phyloP scores from a whole-genome alignment of 768 basidiomycete genomes.

The Dacryopinax spathularia region DNA sequence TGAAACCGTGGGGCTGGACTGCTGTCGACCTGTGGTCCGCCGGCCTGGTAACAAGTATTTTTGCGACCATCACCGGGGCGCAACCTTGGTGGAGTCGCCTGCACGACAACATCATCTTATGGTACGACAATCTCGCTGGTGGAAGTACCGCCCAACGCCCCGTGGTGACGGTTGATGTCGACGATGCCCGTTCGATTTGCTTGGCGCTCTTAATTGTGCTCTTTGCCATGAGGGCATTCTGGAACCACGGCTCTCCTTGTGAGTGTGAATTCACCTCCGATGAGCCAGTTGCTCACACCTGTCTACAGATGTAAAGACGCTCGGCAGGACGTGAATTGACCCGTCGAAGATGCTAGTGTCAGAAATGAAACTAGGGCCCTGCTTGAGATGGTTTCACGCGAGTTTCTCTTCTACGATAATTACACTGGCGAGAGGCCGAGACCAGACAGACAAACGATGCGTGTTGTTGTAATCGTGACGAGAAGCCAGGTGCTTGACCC shows the following conservation, averaged over 20 bases:
- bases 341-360: too few species aligned
- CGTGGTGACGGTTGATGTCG: constrained; percentile 26
- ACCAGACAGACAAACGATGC: too few species aligned
- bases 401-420: too few species aligned
- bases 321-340: too few species aligned
- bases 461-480: too few species aligned
- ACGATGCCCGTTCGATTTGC: constrained; percentile 52
- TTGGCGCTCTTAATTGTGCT: constrained; percentile 46
- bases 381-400: too few species aligned
- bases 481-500: too few species aligned
- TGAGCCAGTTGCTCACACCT: too few species aligned
- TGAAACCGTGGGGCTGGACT: constrained; percentile 74
- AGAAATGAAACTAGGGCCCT: too few species aligned
- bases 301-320: too few species aligned
- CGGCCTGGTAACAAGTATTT: constrained; percentile 58
- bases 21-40: constrained; percentile 77
- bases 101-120: constrained; percentile 9
- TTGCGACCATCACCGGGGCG: constrained; percentile 70
- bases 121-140: constrained; percentile 18
- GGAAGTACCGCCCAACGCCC: constrained; percentile 41
- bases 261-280: too few species aligned
- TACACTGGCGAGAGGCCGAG: too few species aligned
- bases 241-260: constrained; percentile 27
- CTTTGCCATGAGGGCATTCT: constrained; percentile 50
- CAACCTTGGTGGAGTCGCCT: constrained; percentile 50